These are phyloP conservation scores for Moesziomyces aphidis DNA, from an alignment of 1,284 basidiomycete genomes.

Conservation along the genomic window DNA sequence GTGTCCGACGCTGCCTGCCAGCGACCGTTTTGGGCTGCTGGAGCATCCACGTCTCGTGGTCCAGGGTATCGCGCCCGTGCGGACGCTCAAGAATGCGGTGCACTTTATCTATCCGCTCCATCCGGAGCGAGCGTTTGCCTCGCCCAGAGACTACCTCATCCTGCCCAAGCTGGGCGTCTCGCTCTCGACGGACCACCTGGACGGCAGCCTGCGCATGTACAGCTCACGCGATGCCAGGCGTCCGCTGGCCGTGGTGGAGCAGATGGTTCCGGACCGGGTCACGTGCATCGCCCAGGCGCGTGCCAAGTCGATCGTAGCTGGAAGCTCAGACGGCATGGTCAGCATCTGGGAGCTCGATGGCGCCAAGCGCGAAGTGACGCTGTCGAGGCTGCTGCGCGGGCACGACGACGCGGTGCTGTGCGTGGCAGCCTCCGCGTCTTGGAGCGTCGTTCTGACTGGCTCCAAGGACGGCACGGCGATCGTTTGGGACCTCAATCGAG, in stretches of 20 bases:
- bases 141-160: slow-evolving; percentile 74
- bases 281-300: slow-evolving; percentile 78
- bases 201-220: slow-evolving; percentile 73
- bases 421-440: slow-evolving; percentile 80
- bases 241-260: slow-evolving; percentile 74
- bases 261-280: slow-evolving; percentile 33
- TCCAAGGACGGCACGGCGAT: slow-evolving; percentile 85
- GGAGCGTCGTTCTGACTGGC: slow-evolving; percentile 86
- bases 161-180: slow-evolving; percentile 74
- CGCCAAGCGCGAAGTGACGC: slow-evolving; percentile 29
- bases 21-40: slow-evolving; percentile 76
- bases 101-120: slow-evolving; percentile 74
- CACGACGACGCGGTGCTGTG: slow-evolving; percentile 77
- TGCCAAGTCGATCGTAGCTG: slow-evolving; percentile 78
- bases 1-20: slow-evolving; percentile 11
- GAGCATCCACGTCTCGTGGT: slow-evolving; percentile 74
- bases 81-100: slow-evolving; percentile 68
- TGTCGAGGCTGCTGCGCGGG: slow-evolving; percentile 76
- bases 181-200: slow-evolving; percentile 76
- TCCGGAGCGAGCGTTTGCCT: slow-evolving; percentile 76
- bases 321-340: slow-evolving; percentile 71
- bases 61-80: slow-evolving; percentile 49
- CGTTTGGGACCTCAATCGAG: slow-evolving; percentile 88
- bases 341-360: slow-evolving; percentile 50
- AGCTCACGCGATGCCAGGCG: slow-evolving; percentile 64